Evolutionary conservation across 176 grass and related monocot species (phyloP).

Genomic region (Chloris gayana): DNA sequence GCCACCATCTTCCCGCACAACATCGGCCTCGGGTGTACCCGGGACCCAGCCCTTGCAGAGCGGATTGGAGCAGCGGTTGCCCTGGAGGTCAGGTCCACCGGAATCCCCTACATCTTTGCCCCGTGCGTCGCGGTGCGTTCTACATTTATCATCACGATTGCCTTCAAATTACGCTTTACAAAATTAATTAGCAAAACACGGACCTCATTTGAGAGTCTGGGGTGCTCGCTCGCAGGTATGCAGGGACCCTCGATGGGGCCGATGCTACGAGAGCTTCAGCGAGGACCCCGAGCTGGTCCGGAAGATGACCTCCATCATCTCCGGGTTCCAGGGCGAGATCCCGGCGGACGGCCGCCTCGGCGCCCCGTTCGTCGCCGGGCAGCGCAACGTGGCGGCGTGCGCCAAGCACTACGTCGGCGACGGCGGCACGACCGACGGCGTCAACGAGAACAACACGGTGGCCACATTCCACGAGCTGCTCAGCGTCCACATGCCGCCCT

Average conservation of each 20-base stretch:
- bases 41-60: conserved; percentile 62
- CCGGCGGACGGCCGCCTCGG: conserved; percentile 34
- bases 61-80: conserved; percentile 72
- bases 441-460: conserved; percentile 68
- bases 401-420: conserved; percentile 76
- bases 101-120: conserved; percentile 78
- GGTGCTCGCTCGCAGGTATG: conserved; percentile 44
- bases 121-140: conserved; percentile 61
- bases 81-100: conserved; percentile 75
- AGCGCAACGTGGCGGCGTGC: conserved; percentile 46
- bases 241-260: conserved; percentile 83
- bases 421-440: conserved; percentile 61
- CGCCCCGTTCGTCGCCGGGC: conserved; percentile 50
- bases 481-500: conserved; percentile 70
- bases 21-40: neutral
- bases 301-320: conserved; percentile 59
- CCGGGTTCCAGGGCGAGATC: conserved; percentile 66
- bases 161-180: no score
- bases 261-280: conserved; percentile 79
- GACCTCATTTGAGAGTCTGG: no score
- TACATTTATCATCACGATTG: no score
- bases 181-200: no score
- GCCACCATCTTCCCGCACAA: no score
- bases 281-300: conserved; percentile 76
- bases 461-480: conserved; percentile 44